Evolutionary conservation across 2,329 filamentous ascomycete genomes (phyloP).

Genomic region (Exophiala sideris): DNA sequence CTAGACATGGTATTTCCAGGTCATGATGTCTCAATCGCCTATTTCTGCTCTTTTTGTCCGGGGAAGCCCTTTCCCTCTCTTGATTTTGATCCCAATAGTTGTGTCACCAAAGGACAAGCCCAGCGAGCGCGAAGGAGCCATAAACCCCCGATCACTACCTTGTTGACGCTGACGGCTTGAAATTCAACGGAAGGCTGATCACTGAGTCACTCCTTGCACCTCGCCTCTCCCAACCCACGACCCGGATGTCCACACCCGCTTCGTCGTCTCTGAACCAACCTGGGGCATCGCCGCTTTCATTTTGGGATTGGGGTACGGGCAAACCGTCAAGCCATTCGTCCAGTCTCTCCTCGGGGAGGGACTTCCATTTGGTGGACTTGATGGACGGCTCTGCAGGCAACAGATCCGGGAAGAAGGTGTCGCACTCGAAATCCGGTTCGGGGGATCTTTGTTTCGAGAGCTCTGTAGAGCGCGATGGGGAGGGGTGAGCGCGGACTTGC

Average conservation of each 20-base stretch:
- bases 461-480: not conserved
- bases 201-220: conserved; percentile 5
- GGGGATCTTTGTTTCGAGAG: not conserved
- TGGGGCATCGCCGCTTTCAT: conserved; percentile 14
- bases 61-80: too few species aligned
- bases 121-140: not conserved
- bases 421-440: conserved; percentile 41
- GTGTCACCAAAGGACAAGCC: too few species aligned
- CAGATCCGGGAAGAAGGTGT: conserved; percentile 46
- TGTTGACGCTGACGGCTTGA: not conserved
- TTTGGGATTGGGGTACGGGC: conserved; percentile 20
- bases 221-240: conserved; percentile 45
- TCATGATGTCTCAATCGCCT: too few species aligned
- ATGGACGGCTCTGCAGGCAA: conserved; percentile 30
- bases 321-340: conserved; percentile 13
- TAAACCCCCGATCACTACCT: not conserved
- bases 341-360: conserved; percentile 1
- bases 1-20: too few species aligned
- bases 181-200: not conserved
- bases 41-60: too few species aligned
- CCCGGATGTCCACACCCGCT: conserved; percentile 48
- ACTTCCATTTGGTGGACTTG: conserved; percentile 15
- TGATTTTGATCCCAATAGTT: too few species aligned
- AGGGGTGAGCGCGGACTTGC: conserved; percentile 18
- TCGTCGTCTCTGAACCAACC: conserved; percentile 46